phyloP scores from a whole-genome alignment of 495 filamentous ascomycete genomes.

The Barbatosphaeria neglecta region DNA sequence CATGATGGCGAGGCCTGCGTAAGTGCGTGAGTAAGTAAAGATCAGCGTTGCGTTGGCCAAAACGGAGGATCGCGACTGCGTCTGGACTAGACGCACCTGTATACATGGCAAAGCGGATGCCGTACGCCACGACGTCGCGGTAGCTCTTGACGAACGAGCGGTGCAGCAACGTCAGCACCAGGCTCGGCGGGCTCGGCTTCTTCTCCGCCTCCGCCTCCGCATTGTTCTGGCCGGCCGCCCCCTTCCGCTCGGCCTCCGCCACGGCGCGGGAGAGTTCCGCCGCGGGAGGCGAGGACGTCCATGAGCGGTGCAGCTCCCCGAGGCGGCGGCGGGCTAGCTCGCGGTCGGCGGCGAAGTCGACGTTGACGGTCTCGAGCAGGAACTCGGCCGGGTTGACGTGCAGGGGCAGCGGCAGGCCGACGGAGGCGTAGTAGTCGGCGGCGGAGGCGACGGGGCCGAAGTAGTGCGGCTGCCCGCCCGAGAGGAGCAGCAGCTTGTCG shows the following conservation, averaged over 20 bases:
- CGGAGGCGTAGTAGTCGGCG: constrained; percentile 42
- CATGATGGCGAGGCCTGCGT: constrained; percentile 58
- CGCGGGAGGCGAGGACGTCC: constrained; percentile 18
- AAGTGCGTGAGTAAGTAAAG: not conserved
- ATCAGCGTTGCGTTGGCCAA: constrained; percentile 2
- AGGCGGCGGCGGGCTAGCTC: constrained; percentile 26
- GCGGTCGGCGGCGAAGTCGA: constrained; percentile 48
- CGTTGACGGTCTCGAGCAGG: constrained; percentile 62
- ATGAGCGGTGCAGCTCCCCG: constrained; percentile 28
- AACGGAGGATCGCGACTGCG: not conserved
- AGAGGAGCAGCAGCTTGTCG: constrained; percentile 65
- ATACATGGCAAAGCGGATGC: constrained; percentile 75
- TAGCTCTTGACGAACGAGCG: constrained; percentile 69
- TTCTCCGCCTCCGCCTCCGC: constrained; percentile 8
- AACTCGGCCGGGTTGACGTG: constrained; percentile 71
- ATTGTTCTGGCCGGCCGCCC: not conserved
- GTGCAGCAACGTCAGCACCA: constrained; percentile 42
- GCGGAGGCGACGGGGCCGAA: constrained; percentile 47
- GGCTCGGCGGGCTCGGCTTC: constrained; percentile 12
- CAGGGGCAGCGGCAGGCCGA: constrained; percentile 47
- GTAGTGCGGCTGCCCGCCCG: constrained; percentile 55
- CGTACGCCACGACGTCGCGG: constrained; percentile 71
- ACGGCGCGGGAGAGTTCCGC: constrained; percentile 7
- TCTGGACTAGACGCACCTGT: constrained; percentile 32
- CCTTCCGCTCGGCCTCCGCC: not conserved